Percentiles rank a stretch among this genome's conserved stretches.
Evolutionary conservation across 2,329 filamentous ascomycete genomes (phyloP).

Genomic region (Pyrenochaeta sp.): DNA sequence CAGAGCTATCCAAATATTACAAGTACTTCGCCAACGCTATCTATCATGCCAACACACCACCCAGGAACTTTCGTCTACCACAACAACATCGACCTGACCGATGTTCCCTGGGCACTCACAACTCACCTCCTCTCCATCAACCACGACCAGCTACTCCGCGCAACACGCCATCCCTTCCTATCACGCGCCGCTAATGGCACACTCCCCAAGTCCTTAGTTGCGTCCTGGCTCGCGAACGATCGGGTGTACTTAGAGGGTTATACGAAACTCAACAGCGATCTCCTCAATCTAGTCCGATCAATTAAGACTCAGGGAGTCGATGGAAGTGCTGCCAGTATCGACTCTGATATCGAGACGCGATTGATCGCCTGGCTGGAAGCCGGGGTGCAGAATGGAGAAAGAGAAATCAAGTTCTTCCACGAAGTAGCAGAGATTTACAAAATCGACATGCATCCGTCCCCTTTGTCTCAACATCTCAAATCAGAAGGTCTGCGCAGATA

Average conservation of each 20-base stretch:
- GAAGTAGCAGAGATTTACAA: conserved; percentile 41
- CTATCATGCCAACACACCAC: conserved; percentile 25
- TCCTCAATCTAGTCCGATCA: conserved; percentile 28
- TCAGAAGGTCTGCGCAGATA: conserved; percentile 40
- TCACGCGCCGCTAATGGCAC: conserved; percentile 38
- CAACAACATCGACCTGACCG: conserved; percentile 24
- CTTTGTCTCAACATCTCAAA: conserved; percentile 24
- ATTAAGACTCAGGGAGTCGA: conserved; percentile 19
- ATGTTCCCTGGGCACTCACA: conserved; percentile 38
- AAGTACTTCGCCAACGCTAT: conserved; percentile 20
- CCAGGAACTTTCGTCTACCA: conserved; percentile 26
- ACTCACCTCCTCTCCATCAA: conserved; percentile 41
- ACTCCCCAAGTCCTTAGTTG: conserved; percentile 41
- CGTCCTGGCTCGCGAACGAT: conserved; percentile 47
- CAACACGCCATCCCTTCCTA: conserved; percentile 43
- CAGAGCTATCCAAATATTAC: conserved; percentile 19
- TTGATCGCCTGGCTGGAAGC: conserved; percentile 43
- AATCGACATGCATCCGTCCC: conserved; percentile 27
- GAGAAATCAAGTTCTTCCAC: conserved; percentile 42
- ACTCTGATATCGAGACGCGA: conserved; percentile 28
- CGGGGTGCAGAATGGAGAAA: conserved; percentile 42
- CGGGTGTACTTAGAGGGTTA: conserved; percentile 39
- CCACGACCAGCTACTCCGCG: conserved; percentile 36
- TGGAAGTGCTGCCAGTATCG: conserved; percentile 7
- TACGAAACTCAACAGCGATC: conserved; percentile 21